Evolutionary conservation across 345 rosid genomes (phyloP).

Genomic region (Angophora floribunda): DNA sequence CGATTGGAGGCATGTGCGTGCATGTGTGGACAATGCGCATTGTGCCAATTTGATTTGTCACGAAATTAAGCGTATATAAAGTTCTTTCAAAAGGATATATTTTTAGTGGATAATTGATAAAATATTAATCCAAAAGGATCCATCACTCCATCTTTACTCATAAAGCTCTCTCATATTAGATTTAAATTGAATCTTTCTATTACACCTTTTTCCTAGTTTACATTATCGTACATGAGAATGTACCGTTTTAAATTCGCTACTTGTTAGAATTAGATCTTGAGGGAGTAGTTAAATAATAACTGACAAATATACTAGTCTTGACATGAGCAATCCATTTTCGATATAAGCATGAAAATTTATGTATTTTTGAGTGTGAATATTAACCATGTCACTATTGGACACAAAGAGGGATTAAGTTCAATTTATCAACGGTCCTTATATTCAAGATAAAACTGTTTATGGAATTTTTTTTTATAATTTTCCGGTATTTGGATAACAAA

Average conservation of each 20-base stretch:
- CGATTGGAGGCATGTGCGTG: neutral
- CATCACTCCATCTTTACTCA: neutral
- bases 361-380: neutral
- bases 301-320: neutral
- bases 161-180: neutral
- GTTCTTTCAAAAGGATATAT: neutral
- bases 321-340: neutral
- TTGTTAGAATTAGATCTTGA: neutral
- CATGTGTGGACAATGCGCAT: neutral
- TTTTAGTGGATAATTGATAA: neutral
- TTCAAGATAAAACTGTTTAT: neutral
- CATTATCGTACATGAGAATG: neutral
- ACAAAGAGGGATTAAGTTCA: neutral
- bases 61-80: neutral
- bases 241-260: neutral
- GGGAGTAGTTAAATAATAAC: neutral
- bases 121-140: neutral
- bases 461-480: neutral
- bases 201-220: neutral
- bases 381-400: neutral
- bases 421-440: neutral
- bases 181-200: neutral
- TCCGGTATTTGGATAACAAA: neutral
- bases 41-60: neutral
- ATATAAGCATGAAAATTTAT: neutral